Percentiles rank a stretch among this genome's conserved stretches.
phyloP scores from a whole-genome alignment of 2,329 filamentous ascomycete species.

The Penicillium sp. region DNA sequence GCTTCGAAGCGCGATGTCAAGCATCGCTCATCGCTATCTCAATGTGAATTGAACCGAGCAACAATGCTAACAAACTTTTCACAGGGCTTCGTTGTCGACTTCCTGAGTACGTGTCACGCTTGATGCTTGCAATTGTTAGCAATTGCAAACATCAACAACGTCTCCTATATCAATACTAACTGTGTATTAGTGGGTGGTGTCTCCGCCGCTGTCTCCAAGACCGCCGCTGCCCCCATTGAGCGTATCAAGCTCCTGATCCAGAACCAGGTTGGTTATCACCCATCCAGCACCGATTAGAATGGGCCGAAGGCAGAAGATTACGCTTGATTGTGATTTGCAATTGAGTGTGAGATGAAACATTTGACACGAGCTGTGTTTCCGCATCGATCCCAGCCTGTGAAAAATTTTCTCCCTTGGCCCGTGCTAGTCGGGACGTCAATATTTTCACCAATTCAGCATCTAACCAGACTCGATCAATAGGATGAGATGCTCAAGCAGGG shows the following conservation, averaged over 20 bases:
- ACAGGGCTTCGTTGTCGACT: constrained; percentile 93
- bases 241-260: constrained; percentile 99
- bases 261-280: constrained; percentile 80
- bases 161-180: constrained; percentile 41
- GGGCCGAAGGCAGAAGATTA: neutral
- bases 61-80: constrained; percentile 30
- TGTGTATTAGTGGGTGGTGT: constrained; percentile 88
- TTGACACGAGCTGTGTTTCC: neutral
- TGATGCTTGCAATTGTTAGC: neutral
- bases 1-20: neutral
- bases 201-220: constrained; percentile 99
- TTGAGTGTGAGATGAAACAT: neutral
- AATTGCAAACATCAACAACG: neutral
- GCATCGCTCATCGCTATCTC: neutral
- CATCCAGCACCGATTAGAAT: constrained; percentile 1
- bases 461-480: constrained; percentile 50
- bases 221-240: constrained; percentile 98
- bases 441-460: neutral
- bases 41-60: neutral
- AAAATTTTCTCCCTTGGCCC: constrained; percentile 19
- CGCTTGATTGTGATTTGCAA: neutral
- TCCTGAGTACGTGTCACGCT: constrained; percentile 78
- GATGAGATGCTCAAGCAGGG: constrained; percentile 99
- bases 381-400: neutral
- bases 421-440: neutral